These are phyloP conservation scores for Eucalyptus erythrocorys DNA, from an alignment of 345 rosid species.

Conservation along the genomic window DNA sequence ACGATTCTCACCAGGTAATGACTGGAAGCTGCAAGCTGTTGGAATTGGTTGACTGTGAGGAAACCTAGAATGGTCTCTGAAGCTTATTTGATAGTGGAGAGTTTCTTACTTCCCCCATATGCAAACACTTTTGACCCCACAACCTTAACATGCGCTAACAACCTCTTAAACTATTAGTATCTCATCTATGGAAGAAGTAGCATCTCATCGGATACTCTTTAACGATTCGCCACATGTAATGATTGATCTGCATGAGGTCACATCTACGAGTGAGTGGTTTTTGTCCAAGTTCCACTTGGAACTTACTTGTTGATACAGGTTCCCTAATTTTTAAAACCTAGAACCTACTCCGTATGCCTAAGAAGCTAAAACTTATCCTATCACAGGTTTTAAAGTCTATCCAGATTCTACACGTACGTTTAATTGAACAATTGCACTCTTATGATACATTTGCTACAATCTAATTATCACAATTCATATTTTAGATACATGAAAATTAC, in stretches of 20 bases:
- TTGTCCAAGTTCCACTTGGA: too few relatives aligned
- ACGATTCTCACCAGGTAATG: background rate
- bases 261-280: background rate
- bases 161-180: background rate
- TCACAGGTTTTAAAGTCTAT: accelerated
- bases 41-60: background rate
- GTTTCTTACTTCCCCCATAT: background rate
- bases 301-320: accelerated
- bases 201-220: background rate
- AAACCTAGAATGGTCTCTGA: background rate
- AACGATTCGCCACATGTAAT: background rate
- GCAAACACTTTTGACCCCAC: accelerated
- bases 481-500: too few relatives aligned
- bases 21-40: background rate
- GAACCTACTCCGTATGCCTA: accelerated
- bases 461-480: too few relatives aligned
- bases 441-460: too few relatives aligned
- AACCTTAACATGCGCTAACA: background rate
- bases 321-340: accelerated
- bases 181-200: background rate
- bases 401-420: accelerated
- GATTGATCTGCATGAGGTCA: accelerated
- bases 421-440: accelerated
- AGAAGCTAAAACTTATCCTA: accelerated
- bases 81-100: background rate